Conservation (phyloP, 305 asterid genomes). For the Ruellia speciosa region DNA sequence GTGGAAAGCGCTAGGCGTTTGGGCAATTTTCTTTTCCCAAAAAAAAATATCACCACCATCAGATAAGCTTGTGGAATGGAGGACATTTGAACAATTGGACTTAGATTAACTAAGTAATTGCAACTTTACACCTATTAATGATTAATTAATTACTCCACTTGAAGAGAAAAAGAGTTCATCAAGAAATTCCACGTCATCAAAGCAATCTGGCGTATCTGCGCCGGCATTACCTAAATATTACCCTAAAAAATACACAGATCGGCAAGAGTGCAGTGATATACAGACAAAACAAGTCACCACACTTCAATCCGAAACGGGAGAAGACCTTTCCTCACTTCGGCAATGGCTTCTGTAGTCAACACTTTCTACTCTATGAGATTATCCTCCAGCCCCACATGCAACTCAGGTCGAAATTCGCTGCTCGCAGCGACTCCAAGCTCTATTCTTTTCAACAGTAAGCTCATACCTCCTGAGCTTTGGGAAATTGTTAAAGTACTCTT, state of each 20-base stretch:
- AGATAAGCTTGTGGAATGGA: too few species aligned
- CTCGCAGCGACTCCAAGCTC: conserved; percentile 37
- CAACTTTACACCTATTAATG: neutral
- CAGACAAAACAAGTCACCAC: conserved; percentile 22
- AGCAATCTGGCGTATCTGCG: neutral
- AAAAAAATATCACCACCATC: too few species aligned
- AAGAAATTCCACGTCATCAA: neutral
- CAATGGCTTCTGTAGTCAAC: conserved; percentile 59
- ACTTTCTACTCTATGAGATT: conserved; percentile 31
- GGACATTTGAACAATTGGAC: too few species aligned
- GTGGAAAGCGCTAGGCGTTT: too few species aligned
- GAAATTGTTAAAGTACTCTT: neutral
- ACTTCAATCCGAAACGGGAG: conserved; percentile 16
- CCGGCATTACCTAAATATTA: neutral
- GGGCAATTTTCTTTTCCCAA: too few species aligned
- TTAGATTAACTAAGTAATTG: too few species aligned
- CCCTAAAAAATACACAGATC: neutral
- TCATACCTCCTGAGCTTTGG: conserved; percentile 3
- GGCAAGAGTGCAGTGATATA: neutral
- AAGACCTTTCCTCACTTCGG: conserved; percentile 8
- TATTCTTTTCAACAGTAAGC: conserved; percentile 42
- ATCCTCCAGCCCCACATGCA: conserved; percentile 28
- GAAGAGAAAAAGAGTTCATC: neutral
- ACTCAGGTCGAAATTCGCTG: conserved; percentile 30
- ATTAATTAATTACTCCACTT: neutral